phyloP scores from a whole-genome alignment of 768 basidiomycete genomes.

The Sporobolomyces pararoseus region DNA sequence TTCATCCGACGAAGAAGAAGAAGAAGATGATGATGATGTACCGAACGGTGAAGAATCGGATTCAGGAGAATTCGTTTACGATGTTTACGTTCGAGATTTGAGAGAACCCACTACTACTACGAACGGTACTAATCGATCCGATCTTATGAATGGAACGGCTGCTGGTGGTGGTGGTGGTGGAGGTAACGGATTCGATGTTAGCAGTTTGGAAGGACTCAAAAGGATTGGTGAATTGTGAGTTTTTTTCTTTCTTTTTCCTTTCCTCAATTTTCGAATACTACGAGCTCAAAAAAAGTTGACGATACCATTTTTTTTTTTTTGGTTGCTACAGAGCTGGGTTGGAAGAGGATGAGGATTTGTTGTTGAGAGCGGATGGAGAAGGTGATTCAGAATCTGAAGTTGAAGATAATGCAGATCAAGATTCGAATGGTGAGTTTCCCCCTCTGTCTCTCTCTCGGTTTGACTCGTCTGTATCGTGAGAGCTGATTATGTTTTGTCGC shows the following conservation, averaged over 20 bases:
- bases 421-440: slow-evolving; percentile 23
- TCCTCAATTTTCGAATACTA: too few relatives aligned
- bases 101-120: neutral
- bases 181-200: slow-evolving; percentile 20
- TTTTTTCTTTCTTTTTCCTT: neutral
- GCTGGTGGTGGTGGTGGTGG: neutral
- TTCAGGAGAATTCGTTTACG: slow-evolving; percentile 42
- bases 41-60: slow-evolving; percentile 20
- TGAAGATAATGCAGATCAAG: slow-evolving; percentile 43
- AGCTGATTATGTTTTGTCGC: neutral
- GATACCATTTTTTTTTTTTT: too few relatives aligned
- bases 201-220: slow-evolving; percentile 26
- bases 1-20: neutral
- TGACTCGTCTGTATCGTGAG: neutral
- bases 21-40: too few relatives aligned
- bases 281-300: too few relatives aligned
- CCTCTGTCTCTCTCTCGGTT: neutral
- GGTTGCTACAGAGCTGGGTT: slow-evolving; percentile 36
- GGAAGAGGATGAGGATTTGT: slow-evolving; percentile 31
- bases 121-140: neutral
- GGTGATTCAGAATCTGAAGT: slow-evolving; percentile 22
- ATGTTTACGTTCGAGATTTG: slow-evolving; percentile 43
- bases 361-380: slow-evolving; percentile 12
- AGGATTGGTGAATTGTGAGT: slow-evolving; percentile 43
- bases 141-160: too few relatives aligned